Evolutionary conservation across 1,284 basidiomycete genomes (phyloP).

Genomic region (Chondrostereum purpureum): DNA sequence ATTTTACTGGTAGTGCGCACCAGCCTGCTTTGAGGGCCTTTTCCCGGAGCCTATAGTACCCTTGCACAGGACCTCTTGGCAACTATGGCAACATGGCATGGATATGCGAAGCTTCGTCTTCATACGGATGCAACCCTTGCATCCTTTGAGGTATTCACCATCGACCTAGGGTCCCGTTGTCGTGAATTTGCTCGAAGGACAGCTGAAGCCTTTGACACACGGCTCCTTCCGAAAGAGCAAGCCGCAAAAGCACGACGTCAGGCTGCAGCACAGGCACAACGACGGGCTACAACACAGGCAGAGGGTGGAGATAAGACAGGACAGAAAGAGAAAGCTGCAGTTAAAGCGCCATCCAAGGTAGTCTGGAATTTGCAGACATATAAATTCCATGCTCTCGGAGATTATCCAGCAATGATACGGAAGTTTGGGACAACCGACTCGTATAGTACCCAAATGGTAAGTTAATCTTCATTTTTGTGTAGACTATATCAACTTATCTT

Average conservation of each 20-base stretch:
- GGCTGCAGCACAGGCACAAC: neutral
- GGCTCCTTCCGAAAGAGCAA: slow-evolving; percentile 3
- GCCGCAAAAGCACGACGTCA: slow-evolving; percentile 5
- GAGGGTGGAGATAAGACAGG: neutral
- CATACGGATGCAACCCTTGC: slow-evolving; percentile 18
- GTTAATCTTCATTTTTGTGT: neutral
- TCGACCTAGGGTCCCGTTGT: slow-evolving; percentile 5
- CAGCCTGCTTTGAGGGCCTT: too few relatives aligned
- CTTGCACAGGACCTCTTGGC: neutral
- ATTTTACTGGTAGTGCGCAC: too few relatives aligned
- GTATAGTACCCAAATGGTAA: slow-evolving; percentile 20
- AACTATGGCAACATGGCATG: slow-evolving; percentile 7
- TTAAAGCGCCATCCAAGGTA: too few relatives aligned
- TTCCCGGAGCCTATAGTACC: too few relatives aligned
- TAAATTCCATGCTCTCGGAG: slow-evolving; percentile 10
- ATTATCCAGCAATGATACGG: slow-evolving; percentile 4
- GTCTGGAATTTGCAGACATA: slow-evolving; percentile 8
- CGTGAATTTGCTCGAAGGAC: slow-evolving; percentile 2
- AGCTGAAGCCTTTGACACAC: neutral
- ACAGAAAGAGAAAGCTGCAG: neutral
- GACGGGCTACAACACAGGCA: neutral
- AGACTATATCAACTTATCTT: neutral
- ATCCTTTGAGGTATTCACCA: slow-evolving; percentile 1
- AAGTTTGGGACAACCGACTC: slow-evolving; percentile 8
- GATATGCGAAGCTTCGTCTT: slow-evolving; percentile 13